Percentiles rank a stretch among this genome's conserved stretches.
These are phyloP conservation scores for Skeletonema marinoi DNA, from an alignment of 108 stramenopile genomes.

Conservation along the genomic window DNA sequence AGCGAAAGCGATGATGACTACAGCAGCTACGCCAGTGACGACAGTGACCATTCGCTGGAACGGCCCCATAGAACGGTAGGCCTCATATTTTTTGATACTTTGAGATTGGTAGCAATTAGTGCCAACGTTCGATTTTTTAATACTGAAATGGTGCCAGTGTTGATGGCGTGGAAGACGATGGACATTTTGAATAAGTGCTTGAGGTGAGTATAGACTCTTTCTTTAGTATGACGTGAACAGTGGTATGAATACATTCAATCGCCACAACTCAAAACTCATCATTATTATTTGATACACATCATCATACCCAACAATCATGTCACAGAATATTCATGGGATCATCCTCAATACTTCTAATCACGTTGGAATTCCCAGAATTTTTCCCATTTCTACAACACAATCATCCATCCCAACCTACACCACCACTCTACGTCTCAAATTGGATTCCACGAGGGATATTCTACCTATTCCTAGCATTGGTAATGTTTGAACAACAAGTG, in stretches of 20 bases:
- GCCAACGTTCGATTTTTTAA: conserved; percentile 34
- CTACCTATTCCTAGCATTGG: conserved; percentile 38
- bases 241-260: neutral
- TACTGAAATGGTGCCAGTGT: conserved; percentile 35
- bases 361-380: conserved; percentile 38
- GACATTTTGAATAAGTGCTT: conserved; percentile 32
- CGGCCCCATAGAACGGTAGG: conserved; percentile 29
- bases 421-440: conserved; percentile 30
- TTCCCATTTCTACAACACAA: conserved; percentile 32
- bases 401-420: conserved; percentile 2
- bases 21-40: neutral
- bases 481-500: conserved; percentile 37
- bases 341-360: conserved; percentile 30
- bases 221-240: neutral
- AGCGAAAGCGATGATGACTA: neutral
- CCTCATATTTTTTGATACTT: conserved; percentile 38
- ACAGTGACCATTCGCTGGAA: conserved; percentile 10
- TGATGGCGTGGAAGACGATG: conserved; percentile 25
- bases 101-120: conserved; percentile 30
- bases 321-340: conserved; percentile 35
- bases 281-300: too few species aligned
- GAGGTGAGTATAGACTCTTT: conserved; percentile 23
- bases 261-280: neutral
- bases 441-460: conserved; percentile 54
- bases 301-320: neutral